Evolutionary conservation across 164 flowering plant species (phyloP).

Genomic region (Macadamia integrifolia): DNA sequence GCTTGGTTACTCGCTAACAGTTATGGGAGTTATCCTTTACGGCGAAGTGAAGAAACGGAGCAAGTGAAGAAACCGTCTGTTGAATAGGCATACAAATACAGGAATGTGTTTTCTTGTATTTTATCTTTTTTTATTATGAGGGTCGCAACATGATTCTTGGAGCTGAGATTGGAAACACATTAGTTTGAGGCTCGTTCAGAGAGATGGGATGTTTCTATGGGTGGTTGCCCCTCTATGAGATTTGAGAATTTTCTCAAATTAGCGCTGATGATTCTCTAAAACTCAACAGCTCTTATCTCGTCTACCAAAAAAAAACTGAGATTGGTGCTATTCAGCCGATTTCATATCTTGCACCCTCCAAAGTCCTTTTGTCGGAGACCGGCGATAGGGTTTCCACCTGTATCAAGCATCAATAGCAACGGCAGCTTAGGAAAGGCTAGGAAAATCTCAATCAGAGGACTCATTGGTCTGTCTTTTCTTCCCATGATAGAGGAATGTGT

Average conservation of each 20-base stretch:
- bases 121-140: not conserved
- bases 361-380: not conserved
- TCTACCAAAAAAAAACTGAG: too few relatives aligned
- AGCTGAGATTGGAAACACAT: not conserved
- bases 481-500: not conserved
- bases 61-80: conserved; percentile 14
- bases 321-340: not conserved
- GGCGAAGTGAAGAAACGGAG: conserved; percentile 68
- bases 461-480: not conserved
- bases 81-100: not conserved
- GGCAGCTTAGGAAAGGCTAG: not conserved
- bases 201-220: too few relatives aligned
- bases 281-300: too few relatives aligned
- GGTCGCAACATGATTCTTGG: not conserved
- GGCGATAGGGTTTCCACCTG: not conserved
- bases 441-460: not conserved
- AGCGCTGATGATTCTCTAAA: too few relatives aligned
- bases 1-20: conserved; percentile 55
- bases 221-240: too few relatives aligned
- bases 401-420: not conserved
- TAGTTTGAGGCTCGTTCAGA: too few relatives aligned
- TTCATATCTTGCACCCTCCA: not conserved
- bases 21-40: conserved; percentile 19
- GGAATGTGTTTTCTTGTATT: not conserved
- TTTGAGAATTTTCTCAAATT: too few relatives aligned